A percentile compares a stretch with the other conserved stretches of the same genome.
Conservation (phyloP, 2,329 filamentous ascomycete species). For the Simplicillium sp. region DNA sequence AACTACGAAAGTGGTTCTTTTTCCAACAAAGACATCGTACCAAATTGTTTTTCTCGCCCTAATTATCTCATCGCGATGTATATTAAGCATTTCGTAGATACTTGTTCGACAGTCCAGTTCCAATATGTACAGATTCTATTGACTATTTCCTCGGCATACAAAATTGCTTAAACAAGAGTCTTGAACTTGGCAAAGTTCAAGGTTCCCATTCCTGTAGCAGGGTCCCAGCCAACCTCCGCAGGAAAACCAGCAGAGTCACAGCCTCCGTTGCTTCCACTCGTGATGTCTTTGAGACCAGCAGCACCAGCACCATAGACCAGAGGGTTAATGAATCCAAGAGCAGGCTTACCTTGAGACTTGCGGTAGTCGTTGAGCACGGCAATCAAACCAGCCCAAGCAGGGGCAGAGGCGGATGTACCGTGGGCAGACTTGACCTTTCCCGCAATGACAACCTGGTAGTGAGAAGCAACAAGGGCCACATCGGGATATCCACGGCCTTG, state of each 20-base stretch:
- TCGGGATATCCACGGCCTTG: slow-evolving; percentile 5
- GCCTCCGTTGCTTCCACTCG: slow-evolving; percentile 5
- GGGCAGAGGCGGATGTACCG: slow-evolving; percentile 5
- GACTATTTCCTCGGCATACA: no score
- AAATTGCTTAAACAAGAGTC: neutral
- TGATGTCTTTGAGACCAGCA: slow-evolving; percentile 7
- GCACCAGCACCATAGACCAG: slow-evolving; percentile 8
- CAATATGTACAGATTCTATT: no score
- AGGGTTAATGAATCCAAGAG: slow-evolving; percentile 6
- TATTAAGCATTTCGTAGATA: no score
- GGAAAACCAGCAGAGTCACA: slow-evolving; percentile 5
- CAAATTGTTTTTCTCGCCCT: no score
- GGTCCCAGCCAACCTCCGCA: slow-evolving; percentile 5
- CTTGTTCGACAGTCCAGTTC: no score
- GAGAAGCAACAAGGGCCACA: slow-evolving; percentile 2
- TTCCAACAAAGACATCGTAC: no score
- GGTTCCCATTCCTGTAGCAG: slow-evolving; percentile 4
- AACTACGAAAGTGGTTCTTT: no score
- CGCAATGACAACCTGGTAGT: neutral
- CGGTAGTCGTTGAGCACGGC: slow-evolving; percentile 7
- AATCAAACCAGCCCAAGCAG: slow-evolving; percentile 2
- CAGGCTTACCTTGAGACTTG: slow-evolving; percentile 3
- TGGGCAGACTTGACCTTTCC: neutral
- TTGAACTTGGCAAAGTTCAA: slow-evolving; percentile 8
- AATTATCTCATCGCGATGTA: no score